A percentile compares a stretch with the other conserved stretches of the same genome.
phyloP scores from a whole-genome alignment of 331 rosid species.

The Spiraea crenata region DNA sequence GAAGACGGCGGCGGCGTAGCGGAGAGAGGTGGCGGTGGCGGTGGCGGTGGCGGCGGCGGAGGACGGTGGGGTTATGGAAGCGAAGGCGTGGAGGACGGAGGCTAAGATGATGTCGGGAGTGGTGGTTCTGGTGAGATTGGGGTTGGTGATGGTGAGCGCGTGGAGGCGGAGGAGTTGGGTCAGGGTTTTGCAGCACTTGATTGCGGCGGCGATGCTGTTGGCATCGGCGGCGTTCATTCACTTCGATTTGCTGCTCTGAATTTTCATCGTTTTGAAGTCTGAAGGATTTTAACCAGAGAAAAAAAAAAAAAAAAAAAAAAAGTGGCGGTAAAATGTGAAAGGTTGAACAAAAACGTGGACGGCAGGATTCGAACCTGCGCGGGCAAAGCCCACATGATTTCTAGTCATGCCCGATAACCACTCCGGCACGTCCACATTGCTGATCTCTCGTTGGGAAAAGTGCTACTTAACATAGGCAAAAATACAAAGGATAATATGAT shows the following conservation, averaged over 20 bases:
- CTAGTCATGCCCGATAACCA: constrained; percentile 99
- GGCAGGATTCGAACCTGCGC: constrained; percentile 99
- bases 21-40: not conserved
- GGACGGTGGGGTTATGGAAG: constrained; percentile 21
- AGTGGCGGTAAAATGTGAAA: not conserved
- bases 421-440: constrained; percentile 67
- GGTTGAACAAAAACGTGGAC: constrained; percentile 34
- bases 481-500: too few species aligned
- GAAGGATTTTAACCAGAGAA: not conserved
- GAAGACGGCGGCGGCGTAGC: constrained; percentile 53
- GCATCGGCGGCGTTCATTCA: not conserved
- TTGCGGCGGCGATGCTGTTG: not conserved
- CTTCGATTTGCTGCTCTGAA: not conserved
- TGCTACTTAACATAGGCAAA: too few species aligned
- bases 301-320: not conserved
- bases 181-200: constrained; percentile 45
- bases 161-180: constrained; percentile 53
- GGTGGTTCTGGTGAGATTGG: not conserved
- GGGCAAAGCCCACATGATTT: constrained; percentile 99
- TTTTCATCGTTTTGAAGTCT: not conserved
- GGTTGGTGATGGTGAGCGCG: constrained; percentile 19
- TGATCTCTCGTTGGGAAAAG: not conserved
- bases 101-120: not conserved
- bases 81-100: constrained; percentile 35
- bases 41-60: constrained; percentile 1